Evolutionary conservation across 1,284 basidiomycete species (phyloP).

Genomic region (Apiotrichum sp.): DNA sequence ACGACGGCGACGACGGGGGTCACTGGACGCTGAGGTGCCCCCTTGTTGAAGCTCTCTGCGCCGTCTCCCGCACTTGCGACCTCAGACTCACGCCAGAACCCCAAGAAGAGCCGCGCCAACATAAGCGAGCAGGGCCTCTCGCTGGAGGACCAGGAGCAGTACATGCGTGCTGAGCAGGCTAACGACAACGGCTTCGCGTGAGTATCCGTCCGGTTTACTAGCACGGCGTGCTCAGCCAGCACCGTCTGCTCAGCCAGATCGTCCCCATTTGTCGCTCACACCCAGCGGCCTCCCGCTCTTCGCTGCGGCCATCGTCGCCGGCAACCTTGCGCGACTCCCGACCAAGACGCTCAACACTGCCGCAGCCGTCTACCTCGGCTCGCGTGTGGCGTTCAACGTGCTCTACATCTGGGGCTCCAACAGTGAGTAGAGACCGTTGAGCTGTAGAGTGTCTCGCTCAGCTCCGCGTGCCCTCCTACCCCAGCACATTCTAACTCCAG

Average conservation of each 20-base stretch:
- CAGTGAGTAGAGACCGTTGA: conserved; percentile 16
- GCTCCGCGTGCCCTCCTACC: too few relatives aligned
- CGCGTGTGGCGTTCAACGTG: conserved; percentile 24
- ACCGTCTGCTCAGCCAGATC: too few relatives aligned
- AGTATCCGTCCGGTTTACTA: not conserved
- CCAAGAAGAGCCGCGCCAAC: conserved; percentile 73
- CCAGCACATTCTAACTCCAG: conserved; percentile 6
- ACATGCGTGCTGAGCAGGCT: conserved; percentile 27
- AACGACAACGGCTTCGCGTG: conserved; percentile 27
- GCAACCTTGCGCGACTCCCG: conserved; percentile 31
- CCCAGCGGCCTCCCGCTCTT: conserved; percentile 15
- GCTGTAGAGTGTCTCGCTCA: too few relatives aligned
- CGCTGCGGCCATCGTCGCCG: conserved; percentile 31
- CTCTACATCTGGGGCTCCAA: conserved; percentile 30
- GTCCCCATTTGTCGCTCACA: not conserved
- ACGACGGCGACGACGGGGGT: too few relatives aligned
- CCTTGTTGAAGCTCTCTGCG: too few relatives aligned
- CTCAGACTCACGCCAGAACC: conserved; percentile 6
- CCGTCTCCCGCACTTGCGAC: too few relatives aligned
- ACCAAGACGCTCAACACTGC: conserved; percentile 27
- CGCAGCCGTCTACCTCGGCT: conserved; percentile 26
- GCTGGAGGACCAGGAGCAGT: conserved; percentile 60
- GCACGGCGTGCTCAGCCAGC: too few relatives aligned
- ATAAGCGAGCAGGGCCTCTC: conserved; percentile 82
- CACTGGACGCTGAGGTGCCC: too few relatives aligned